Evolutionary conservation across 2,329 filamentous ascomycete species (phyloP).

Genomic region (Calonectria pauciramosa): DNA sequence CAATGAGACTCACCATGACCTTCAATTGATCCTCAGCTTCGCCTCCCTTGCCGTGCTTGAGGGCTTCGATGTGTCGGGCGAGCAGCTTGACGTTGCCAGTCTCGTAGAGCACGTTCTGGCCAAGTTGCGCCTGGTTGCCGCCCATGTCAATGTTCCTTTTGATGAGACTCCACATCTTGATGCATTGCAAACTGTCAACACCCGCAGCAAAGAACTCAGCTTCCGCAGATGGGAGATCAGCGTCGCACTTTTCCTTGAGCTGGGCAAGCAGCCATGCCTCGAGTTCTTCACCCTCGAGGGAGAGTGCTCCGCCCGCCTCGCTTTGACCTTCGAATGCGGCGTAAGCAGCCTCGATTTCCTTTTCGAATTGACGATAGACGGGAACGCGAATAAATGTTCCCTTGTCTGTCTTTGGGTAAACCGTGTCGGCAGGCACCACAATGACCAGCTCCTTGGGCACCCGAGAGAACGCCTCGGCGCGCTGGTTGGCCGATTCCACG

Average conservation of each 20-base stretch:
- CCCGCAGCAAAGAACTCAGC: slow-evolving; percentile 70
- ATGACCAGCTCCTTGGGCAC: slow-evolving; percentile 67
- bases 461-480: slow-evolving; percentile 65
- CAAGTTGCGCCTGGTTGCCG: slow-evolving; percentile 55
- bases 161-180: slow-evolving; percentile 67
- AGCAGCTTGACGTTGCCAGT: slow-evolving; percentile 49
- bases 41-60: slow-evolving; percentile 35
- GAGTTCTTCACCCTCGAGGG: slow-evolving; percentile 41
- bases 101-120: slow-evolving; percentile 72
- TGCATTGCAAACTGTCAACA: slow-evolving; percentile 71
- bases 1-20: slow-evolving; percentile 51
- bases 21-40: slow-evolving; percentile 44
- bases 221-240: slow-evolving; percentile 8
- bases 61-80: slow-evolving; percentile 37
- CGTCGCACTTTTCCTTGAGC: slow-evolving; percentile 49
- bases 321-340: slow-evolving; percentile 33
- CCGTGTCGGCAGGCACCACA: slow-evolving; percentile 58
- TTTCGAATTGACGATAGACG: slow-evolving; percentile 60
- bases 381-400: slow-evolving; percentile 66
- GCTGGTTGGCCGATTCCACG: slow-evolving; percentile 64
- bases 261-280: slow-evolving; percentile 45
- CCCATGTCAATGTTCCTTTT: slow-evolving; percentile 64
- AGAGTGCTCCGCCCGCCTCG: slow-evolving; percentile 11
- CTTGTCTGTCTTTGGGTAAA: slow-evolving; percentile 66
- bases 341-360: slow-evolving; percentile 59